Conservation (phyloP, 2,329 filamentous ascomycete genomes). For the Alternaria consortialis region DNA sequence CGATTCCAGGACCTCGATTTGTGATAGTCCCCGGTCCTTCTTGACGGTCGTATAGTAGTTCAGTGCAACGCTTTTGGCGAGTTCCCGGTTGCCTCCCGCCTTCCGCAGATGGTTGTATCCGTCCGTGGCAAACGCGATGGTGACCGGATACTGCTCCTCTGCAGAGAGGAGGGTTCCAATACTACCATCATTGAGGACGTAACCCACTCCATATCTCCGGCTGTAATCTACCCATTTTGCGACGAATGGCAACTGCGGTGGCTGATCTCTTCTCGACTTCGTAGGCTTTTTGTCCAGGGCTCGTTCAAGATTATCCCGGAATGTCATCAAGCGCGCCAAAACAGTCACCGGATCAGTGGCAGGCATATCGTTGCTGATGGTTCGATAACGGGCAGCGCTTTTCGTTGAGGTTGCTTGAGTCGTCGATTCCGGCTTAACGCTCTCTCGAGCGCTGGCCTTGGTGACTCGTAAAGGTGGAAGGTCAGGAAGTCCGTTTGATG, state of each 20-base stretch:
- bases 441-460: constrained; percentile 29
- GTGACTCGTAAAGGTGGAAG: constrained; percentile 35
- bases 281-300: constrained; percentile 53
- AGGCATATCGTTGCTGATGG: constrained; percentile 42
- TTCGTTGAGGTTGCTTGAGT: constrained; percentile 29
- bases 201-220: constrained; percentile 85
- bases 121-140: constrained; percentile 74
- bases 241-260: constrained; percentile 64
- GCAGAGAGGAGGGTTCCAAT: constrained; percentile 71
- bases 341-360: constrained; percentile 57
- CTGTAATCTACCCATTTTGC: constrained; percentile 89
- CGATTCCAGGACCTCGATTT: constrained; percentile 68
- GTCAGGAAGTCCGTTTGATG: constrained; percentile 36
- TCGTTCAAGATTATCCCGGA: constrained; percentile 57
- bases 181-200: constrained; percentile 82
- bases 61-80: constrained; percentile 57
- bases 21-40: constrained; percentile 69
- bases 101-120: constrained; percentile 76
- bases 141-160: constrained; percentile 65
- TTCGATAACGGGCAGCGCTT: constrained; percentile 34
- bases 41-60: constrained; percentile 77
- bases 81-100: constrained; percentile 67
- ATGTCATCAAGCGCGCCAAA: constrained; percentile 54
- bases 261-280: constrained; percentile 58
- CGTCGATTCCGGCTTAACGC: constrained; percentile 30